Evolutionary conservation across 805 yeast species (phyloP).

Genomic region (Grigorovia jiainica): DNA sequence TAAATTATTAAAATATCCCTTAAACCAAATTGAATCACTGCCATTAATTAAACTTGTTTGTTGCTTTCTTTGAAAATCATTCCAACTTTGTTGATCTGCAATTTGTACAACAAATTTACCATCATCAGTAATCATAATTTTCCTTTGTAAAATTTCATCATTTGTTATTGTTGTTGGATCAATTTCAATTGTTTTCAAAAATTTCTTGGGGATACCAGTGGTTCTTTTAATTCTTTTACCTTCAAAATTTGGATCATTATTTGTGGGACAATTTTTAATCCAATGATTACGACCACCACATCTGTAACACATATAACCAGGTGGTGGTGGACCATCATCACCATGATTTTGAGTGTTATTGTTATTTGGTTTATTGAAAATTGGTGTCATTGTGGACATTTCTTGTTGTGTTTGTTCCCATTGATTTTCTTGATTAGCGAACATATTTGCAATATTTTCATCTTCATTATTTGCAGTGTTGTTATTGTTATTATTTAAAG

Average conservation of each 20-base stretch:
- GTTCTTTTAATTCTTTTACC: slow-evolving; percentile 85
- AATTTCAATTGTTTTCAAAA: slow-evolving; percentile 68
- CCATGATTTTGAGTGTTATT: slow-evolving; percentile 14
- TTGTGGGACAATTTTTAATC: slow-evolving; percentile 93
- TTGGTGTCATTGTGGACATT: slow-evolving; percentile 77
- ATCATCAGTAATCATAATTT: slow-evolving; percentile 81
- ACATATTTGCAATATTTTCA: slow-evolving; percentile 82
- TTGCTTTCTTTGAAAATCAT: slow-evolving; percentile 63
- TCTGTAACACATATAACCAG: slow-evolving; percentile 91
- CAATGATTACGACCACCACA: slow-evolving; percentile 96
- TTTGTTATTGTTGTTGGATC: slow-evolving; percentile 46
- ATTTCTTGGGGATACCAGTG: slow-evolving; percentile 94
- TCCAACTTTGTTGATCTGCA: slow-evolving; percentile 91
- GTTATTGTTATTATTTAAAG: slow-evolving; percentile 9
- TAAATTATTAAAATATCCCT: slow-evolving; percentile 33
- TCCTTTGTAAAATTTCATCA: slow-evolving; percentile 46
- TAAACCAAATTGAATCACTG: slow-evolving; percentile 37
- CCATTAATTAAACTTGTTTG: slow-evolving; percentile 26
- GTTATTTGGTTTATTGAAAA: slow-evolving; percentile 41
- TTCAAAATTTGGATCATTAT: slow-evolving; percentile 86
- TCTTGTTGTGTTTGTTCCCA: slow-evolving; percentile 93
- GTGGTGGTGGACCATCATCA: slow-evolving; percentile 72
- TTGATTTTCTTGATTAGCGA: slow-evolving; percentile 83
- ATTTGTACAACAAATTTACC: slow-evolving; percentile 95
- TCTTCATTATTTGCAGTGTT: slow-evolving; percentile 59